A percentile compares a stretch with the other conserved stretches of the same genome.
Evolutionary conservation across 1,284 basidiomycete species (phyloP).

Genomic region (Rhodotorula mucilaginosa): DNA sequence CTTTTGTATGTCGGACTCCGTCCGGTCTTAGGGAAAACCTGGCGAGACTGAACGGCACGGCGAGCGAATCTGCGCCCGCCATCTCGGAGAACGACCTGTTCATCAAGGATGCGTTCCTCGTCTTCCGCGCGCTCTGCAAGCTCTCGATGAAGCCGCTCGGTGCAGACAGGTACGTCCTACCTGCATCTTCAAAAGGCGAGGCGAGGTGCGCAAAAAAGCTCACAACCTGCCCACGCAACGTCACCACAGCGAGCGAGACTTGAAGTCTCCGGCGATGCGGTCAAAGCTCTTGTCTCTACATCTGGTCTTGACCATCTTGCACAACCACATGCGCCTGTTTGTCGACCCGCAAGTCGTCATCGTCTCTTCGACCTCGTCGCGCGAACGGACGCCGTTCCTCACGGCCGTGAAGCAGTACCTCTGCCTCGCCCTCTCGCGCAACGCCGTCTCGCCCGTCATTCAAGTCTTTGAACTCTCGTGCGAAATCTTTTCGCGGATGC

Average conservation of each 20-base stretch:
- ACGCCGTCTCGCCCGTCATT: conserved; percentile 90
- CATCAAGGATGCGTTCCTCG: conserved; percentile 93
- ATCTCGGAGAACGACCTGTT: conserved; percentile 51
- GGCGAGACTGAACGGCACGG: conserved; percentile 24
- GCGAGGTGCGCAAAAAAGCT: conserved; percentile 8
- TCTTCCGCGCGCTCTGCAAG: conserved; percentile 92
- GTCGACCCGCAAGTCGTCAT: conserved; percentile 81
- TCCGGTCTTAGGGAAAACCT: conserved; percentile 17
- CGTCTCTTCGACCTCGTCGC: conserved; percentile 76
- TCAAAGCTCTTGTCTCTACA: conserved; percentile 90
- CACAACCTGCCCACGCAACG: neutral
- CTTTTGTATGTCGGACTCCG: no score
- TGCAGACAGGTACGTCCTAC: conserved; percentile 56
- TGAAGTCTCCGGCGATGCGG: conserved; percentile 92
- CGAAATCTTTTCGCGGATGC: conserved; percentile 96
- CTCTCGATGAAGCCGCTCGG: conserved; percentile 96
- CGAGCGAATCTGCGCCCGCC: neutral
- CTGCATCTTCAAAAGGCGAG: neutral
- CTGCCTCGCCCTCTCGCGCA: conserved; percentile 87
- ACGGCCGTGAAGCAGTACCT: conserved; percentile 94
- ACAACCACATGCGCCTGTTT: conserved; percentile 84
- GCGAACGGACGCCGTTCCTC: conserved; percentile 81
- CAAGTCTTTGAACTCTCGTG: conserved; percentile 98
- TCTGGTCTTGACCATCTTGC: conserved; percentile 85
- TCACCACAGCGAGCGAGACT: conserved; percentile 72